A percentile compares a stretch with the other conserved stretches of the same genome.
Conservation (phyloP, 371 early-diverging fungal species). For the Smittium culicis region DNA sequence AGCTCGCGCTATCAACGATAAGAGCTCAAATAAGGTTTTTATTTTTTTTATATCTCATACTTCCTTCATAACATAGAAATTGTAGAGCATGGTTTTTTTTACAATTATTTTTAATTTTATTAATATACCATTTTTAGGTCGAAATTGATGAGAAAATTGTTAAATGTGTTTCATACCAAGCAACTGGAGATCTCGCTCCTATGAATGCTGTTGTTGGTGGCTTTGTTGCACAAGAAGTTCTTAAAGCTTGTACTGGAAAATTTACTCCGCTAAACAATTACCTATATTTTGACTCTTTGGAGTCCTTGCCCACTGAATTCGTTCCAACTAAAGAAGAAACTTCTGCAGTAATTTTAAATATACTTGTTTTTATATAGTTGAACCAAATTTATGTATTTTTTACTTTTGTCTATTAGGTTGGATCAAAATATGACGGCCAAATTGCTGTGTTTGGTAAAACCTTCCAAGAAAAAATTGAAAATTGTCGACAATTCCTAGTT, state of each 20-base stretch:
- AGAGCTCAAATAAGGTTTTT: slow-evolving; percentile 36
- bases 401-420: slow-evolving; percentile 19
- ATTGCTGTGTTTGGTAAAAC: slow-evolving; percentile 89
- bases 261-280: slow-evolving; percentile 93
- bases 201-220: slow-evolving; percentile 98
- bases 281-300: slow-evolving; percentile 96
- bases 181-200: slow-evolving; percentile 82
- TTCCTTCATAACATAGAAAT: too few relatives aligned
- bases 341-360: too few relatives aligned
- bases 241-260: slow-evolving; percentile 93
- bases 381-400: slow-evolving; percentile 12
- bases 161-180: slow-evolving; percentile 73
- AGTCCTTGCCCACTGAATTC: slow-evolving; percentile 69
- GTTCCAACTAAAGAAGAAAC: too few relatives aligned
- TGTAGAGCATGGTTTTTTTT: too few relatives aligned
- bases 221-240: slow-evolving; percentile 96
- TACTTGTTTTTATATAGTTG: too few relatives aligned
- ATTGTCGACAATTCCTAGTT: slow-evolving; percentile 88
- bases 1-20: slow-evolving; percentile 37
- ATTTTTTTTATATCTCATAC: too few relatives aligned
- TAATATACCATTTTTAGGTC: too few relatives aligned
- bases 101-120: too few relatives aligned
- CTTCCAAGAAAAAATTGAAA: slow-evolving; percentile 78
- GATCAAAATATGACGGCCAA: slow-evolving; percentile 87
- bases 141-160: slow-evolving; percentile 77